phyloP scores from a whole-genome alignment of 768 basidiomycete species.

The Phanerodontia chrysosporium region DNA sequence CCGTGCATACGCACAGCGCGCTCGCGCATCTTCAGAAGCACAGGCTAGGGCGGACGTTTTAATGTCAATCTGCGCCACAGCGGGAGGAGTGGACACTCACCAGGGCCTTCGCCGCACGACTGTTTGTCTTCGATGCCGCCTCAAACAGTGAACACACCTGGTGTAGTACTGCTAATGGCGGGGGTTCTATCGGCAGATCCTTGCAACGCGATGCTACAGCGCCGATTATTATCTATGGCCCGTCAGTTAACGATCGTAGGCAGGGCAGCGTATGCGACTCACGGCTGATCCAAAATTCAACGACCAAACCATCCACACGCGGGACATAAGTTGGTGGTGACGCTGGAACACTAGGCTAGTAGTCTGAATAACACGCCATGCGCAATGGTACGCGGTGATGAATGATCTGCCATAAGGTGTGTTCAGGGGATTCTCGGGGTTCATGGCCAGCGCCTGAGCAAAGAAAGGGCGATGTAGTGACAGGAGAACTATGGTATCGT shows the following conservation, averaged over 20 bases:
- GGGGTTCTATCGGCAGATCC: constrained; percentile 40
- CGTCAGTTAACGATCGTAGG: not conserved
- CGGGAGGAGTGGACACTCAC: constrained; percentile 26
- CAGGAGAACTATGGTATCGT: constrained; percentile 38
- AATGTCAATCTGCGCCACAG: not conserved
- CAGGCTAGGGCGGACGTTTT: constrained; percentile 33
- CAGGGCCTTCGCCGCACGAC: constrained; percentile 45
- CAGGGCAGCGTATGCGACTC: constrained; percentile 16
- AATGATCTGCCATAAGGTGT: constrained; percentile 50
- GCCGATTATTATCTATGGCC: constrained; percentile 45
- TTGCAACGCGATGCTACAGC: constrained; percentile 47
- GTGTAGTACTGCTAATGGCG: constrained; percentile 44
- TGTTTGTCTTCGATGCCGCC: constrained; percentile 40
- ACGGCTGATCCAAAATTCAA: constrained; percentile 53
- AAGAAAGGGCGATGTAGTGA: constrained; percentile 56
- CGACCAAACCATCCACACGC: constrained; percentile 60
- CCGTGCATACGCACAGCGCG: constrained; percentile 32
- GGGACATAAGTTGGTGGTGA: constrained; percentile 42
- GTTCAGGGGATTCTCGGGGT: constrained; percentile 42
- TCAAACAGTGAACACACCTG: constrained; percentile 42
- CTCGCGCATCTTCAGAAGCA: constrained; percentile 40
- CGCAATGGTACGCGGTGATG: constrained; percentile 46
- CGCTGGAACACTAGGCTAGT: constrained; percentile 38
- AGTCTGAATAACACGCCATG: constrained; percentile 40
- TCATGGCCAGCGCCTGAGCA: constrained; percentile 48